Conservation (phyloP, 2,329 filamentous ascomycete species). For the Exophiala sp. region DNA sequence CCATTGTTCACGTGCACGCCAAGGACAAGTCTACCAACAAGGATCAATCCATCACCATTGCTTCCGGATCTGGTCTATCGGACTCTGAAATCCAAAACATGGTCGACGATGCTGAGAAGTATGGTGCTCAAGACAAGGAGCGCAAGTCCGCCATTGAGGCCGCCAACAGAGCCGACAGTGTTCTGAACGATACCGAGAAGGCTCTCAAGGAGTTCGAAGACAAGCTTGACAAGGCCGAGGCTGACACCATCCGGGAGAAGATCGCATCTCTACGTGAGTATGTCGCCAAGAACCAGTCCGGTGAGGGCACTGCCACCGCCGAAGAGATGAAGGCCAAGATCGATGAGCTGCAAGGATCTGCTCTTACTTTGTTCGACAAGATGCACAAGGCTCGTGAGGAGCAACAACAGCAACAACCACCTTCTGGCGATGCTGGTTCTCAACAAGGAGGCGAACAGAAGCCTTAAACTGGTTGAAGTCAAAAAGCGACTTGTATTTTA, state of each 20-base stretch:
- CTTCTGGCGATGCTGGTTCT: constrained; percentile 31
- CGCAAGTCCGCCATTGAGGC: constrained; percentile 93
- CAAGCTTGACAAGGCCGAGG: constrained; percentile 94
- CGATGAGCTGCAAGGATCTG: constrained; percentile 93
- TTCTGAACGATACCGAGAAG: constrained; percentile 97
- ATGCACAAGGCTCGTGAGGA: constrained; percentile 94
- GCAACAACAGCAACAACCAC: constrained; percentile 50
- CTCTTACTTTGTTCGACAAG: constrained; percentile 97
- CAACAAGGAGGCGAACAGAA: constrained; percentile 31
- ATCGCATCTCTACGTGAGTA: constrained; percentile 80
- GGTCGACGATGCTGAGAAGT: constrained; percentile 97
- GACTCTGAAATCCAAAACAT: constrained; percentile 94
- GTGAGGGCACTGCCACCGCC: constrained; percentile 79
- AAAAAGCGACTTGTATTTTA: constrained; percentile 27
- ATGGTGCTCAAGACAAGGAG: constrained; percentile 91
- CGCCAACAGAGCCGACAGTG: constrained; percentile 94
- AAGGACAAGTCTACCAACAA: constrained; percentile 99
- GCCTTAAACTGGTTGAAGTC: constrained; percentile 43
- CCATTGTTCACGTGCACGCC: constrained; percentile 94
- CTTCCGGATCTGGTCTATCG: constrained; percentile 93
- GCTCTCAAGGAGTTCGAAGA: constrained; percentile 95
- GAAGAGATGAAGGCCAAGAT: constrained; percentile 98
- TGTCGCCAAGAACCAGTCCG: constrained; percentile 89
- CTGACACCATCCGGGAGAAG: constrained; percentile 91
- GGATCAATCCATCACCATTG: constrained; percentile 99